Conservation (phyloP, 257 asterid species). For the Plectranthus barbatus region DNA sequence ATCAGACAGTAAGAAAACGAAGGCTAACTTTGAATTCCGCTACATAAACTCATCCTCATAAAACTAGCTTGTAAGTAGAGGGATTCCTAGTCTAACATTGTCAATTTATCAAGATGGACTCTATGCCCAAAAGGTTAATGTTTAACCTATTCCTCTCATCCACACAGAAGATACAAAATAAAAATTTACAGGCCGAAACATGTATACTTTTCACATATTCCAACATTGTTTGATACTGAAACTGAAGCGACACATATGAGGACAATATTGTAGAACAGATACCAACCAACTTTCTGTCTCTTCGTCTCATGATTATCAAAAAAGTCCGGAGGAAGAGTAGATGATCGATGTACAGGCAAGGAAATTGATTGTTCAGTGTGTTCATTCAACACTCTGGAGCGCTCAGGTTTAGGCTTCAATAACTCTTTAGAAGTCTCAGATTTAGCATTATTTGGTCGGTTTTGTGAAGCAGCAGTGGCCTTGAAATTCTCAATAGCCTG, state of each 20-base stretch:
- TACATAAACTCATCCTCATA: no score
- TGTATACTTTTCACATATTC: background rate
- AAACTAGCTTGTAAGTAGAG: background rate
- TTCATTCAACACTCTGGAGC: slow-evolving; percentile 20
- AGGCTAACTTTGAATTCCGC: background rate
- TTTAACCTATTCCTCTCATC: background rate
- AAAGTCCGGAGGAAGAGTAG: slow-evolving; percentile 68
- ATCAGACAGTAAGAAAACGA: background rate
- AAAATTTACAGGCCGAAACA: background rate
- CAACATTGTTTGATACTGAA: background rate
- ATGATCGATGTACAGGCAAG: slow-evolving; percentile 35
- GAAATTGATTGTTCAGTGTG: slow-evolving; percentile 39
- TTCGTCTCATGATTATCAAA: slow-evolving; percentile 59
- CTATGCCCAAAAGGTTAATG: background rate
- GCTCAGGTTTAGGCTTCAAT: slow-evolving; percentile 37
- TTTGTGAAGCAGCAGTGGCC: slow-evolving; percentile 65
- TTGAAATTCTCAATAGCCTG: slow-evolving; percentile 70
- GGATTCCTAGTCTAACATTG: background rate
- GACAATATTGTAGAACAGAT: slow-evolving; percentile 12
- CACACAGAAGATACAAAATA: background rate
- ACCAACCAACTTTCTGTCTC: slow-evolving; percentile 64
- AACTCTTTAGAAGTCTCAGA: slow-evolving; percentile 37
- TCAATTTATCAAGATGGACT: background rate
- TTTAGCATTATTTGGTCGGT: slow-evolving; percentile 29
- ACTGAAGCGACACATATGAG: no score